These are phyloP conservation scores for Penicillium thymicola DNA, from an alignment of 2,329 filamentous ascomycete genomes.

Conservation along the genomic window DNA sequence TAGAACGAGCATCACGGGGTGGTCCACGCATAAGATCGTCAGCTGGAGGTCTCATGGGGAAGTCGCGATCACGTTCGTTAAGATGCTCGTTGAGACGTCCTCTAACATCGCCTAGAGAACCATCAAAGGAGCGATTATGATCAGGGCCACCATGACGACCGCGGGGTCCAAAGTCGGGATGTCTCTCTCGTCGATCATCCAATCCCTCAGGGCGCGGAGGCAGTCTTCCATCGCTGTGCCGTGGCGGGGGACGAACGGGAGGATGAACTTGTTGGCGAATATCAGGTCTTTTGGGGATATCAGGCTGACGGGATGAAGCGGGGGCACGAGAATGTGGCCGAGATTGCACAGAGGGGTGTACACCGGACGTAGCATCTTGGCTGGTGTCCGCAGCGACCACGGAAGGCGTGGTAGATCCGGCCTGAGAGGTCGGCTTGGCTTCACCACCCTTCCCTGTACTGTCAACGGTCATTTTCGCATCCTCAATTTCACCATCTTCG, in stretches of 20 bases:
- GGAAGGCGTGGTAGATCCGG: conserved; percentile 7
- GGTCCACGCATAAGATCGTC: conserved; percentile 42
- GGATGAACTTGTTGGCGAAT: conserved; percentile 36
- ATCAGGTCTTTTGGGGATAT: conserved; percentile 41
- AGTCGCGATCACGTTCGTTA: conserved; percentile 37
- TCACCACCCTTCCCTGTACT: conserved; percentile 19
- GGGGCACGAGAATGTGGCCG: conserved; percentile 27
- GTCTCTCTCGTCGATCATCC: conserved; percentile 41
- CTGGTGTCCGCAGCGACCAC: conserved; percentile 10
- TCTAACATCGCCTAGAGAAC: conserved; percentile 30
- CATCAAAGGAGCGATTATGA: conserved; percentile 37
- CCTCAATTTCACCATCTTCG: conserved; percentile 47
- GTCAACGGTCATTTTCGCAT: conserved; percentile 43
- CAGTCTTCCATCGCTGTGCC: conserved; percentile 37
- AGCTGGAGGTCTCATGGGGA: conserved; percentile 28
- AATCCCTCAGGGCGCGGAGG: conserved; percentile 39
- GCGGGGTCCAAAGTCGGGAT: conserved; percentile 35
- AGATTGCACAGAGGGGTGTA: conserved; percentile 20
- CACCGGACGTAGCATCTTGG: conserved; percentile 6
- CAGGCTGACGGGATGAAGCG: conserved; percentile 29
- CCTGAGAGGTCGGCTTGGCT: conserved; percentile 9
- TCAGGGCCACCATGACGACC: conserved; percentile 39
- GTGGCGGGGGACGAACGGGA: conserved; percentile 35
- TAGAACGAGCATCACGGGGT: conserved; percentile 33
- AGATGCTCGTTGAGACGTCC: conserved; percentile 34